Evolutionary conservation across 2,329 filamentous ascomycete species (phyloP), one percentile per base, ranked within the genome.

Genomic region (Periconia digitata): DNA sequence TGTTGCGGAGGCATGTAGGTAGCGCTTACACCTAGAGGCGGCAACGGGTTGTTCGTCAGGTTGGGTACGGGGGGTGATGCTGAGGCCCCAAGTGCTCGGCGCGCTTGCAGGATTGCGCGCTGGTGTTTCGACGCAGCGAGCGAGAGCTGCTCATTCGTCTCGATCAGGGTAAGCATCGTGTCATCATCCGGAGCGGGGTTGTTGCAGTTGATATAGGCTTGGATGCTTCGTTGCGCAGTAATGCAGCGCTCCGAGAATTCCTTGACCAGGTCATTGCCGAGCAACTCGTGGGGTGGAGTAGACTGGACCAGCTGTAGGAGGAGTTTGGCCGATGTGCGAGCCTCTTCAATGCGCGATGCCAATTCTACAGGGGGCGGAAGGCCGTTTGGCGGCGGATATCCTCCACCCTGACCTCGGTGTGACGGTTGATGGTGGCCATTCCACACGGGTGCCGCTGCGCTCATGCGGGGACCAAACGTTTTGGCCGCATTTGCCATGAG

Each of bases 291-390:
- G 0, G 87, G 79, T 0, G 90, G 84, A 0, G 92, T 96, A 48
- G 89, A 92, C 71, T 92, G 89, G 16, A 96, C 85, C 6, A 96
- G 86, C 72, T 99, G 92, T 44, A 90, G 82, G n/a, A 99, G 83
- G 5, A 99, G 83, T 69, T 92, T 92, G 6, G 92, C 92, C 3
- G 91, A 95, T 2, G 90, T 96, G 53, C 84, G 84, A 8, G 92
- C 92, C 75, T 99, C 94, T 69, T 96, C 89, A 34, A 99, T 83
- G 38, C 94, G 84, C 49, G 86, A 86, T 0, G 85, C 84, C 13
- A 99, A 80, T 74, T 97, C 92, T 12, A 83, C 77, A 0, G 90
- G 84, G 17, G 83, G 72, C 0, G 94, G 94, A 4, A 78, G 67
- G 17, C 54, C 56, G 15, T 56, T 60, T 8, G 57, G 50, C 6